A percentile compares a stretch with the other conserved stretches of the same genome.
Conservation (phyloP, 1,139 yeast genomes). For the Protomyces lactucae-debilis region DNA sequence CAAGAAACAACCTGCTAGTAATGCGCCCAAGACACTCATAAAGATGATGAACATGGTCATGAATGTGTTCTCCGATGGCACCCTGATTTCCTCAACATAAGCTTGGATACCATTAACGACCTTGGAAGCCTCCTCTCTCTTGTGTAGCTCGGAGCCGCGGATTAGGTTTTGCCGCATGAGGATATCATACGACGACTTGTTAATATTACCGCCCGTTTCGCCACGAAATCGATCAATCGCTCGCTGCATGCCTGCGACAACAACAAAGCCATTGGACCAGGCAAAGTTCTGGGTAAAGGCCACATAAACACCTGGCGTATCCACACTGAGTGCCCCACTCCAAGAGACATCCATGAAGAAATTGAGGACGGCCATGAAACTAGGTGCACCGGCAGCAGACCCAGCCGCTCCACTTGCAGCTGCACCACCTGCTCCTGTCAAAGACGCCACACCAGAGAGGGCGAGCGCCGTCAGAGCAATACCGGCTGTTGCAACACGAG, state of each 20-base stretch:
- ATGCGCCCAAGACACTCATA: slow-evolving; percentile 36
- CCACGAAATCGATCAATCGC: slow-evolving; percentile 37
- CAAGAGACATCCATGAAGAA: slow-evolving; percentile 38
- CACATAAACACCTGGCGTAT: slow-evolving; percentile 39
- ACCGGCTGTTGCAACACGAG: slow-evolving; percentile 36
- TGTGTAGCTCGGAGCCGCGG: background rate
- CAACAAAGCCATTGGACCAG: slow-evolving; percentile 39
- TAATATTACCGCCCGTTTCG: slow-evolving; percentile 38
- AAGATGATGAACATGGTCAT: slow-evolving; percentile 40
- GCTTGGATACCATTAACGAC: slow-evolving; percentile 37
- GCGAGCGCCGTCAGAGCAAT: slow-evolving; percentile 38
- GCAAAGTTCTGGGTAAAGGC: slow-evolving; percentile 39
- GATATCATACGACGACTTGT: slow-evolving; percentile 32
- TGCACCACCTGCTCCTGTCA: slow-evolving; percentile 22
- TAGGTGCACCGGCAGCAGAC: slow-evolving; percentile 16
- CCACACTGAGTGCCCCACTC: slow-evolving; percentile 39
- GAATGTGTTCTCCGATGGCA: slow-evolving; percentile 40
- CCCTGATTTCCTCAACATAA: slow-evolving; percentile 36
- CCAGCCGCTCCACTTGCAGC: slow-evolving; percentile 27
- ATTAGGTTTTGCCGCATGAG: slow-evolving; percentile 34
- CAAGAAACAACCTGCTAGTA: slow-evolving; percentile 34
- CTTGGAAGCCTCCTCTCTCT: background rate
- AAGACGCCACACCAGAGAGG: slow-evolving; percentile 32
- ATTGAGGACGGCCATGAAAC: slow-evolving; percentile 2
- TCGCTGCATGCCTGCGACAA: slow-evolving; percentile 38